A percentile compares a stretch with the other conserved stretches of the same genome.
These are phyloP conservation scores for Lachancea sp. DNA, from an alignment of 805 yeast genomes.

Conservation along the genomic window DNA sequence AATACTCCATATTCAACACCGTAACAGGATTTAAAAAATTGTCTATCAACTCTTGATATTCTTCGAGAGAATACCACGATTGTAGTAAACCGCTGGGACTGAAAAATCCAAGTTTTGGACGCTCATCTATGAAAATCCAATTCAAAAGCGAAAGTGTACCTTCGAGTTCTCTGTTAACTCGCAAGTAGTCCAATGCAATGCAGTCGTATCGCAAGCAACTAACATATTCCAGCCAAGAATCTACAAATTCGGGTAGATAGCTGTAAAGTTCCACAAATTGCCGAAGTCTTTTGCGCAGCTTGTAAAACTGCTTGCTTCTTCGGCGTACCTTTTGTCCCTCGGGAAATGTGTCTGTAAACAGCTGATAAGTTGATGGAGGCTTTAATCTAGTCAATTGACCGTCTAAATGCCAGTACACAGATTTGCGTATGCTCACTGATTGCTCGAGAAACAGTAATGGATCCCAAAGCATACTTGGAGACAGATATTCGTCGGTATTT, in stretches of 20 bases:
- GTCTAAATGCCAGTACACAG: slow-evolving; percentile 23
- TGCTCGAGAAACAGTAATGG: slow-evolving; percentile 17
- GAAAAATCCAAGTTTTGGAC: slow-evolving; percentile 20
- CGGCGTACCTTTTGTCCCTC: background rate
- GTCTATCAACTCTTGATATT: slow-evolving; percentile 13
- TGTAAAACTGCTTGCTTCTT: background rate
- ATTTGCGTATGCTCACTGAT: slow-evolving; percentile 23
- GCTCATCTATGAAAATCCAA: slow-evolving; percentile 20
- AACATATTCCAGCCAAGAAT: slow-evolving; percentile 23
- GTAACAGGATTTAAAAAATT: background rate
- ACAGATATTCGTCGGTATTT: background rate
- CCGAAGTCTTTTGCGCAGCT: slow-evolving; percentile 14
- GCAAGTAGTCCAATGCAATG: slow-evolving; percentile 26
- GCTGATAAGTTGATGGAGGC: slow-evolving; percentile 8
- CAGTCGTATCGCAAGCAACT: slow-evolving; percentile 28
- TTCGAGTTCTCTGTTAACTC: slow-evolving; percentile 23
- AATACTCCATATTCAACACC: slow-evolving; percentile 3
- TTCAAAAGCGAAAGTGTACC: slow-evolving; percentile 22
- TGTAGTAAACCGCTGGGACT: slow-evolving; percentile 23
- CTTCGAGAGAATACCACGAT: slow-evolving; percentile 25
- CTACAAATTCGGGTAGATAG: slow-evolving; percentile 19
- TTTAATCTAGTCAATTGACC: slow-evolving; percentile 4
- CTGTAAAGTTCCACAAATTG: slow-evolving; percentile 24
- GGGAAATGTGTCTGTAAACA: slow-evolving; percentile 1
- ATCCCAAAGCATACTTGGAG: slow-evolving; percentile 4